Base-by-base conservation (phyloP, 768 basidiomycete species). In the Phanerodontia chrysosporium region DNA sequence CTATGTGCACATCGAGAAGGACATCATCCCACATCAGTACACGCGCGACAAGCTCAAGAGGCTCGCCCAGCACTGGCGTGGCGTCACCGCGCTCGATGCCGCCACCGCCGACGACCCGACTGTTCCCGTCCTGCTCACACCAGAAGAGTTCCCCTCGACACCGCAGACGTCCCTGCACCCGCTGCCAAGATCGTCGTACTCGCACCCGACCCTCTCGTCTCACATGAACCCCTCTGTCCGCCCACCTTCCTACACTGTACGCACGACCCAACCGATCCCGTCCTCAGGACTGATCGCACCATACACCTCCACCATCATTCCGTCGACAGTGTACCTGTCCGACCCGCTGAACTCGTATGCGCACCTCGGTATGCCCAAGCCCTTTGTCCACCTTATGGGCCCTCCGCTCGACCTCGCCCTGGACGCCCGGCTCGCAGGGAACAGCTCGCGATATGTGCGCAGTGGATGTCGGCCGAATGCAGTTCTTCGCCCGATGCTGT, bases 311-410 rank as follows among this genome's bases (percentile, higher is more conserved):
- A 76, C 83, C 24, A 80, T 95, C 54, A 79, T 83, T 16, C 85
- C 89, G 2, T 83, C 84, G 21, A 74, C 85, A 0, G 67, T 77
- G 0, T 97, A 97, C 71, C 79, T 92, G 28, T 69, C 77, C 3
- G 90, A 95, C 65, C 89, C 92, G 0, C 80, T 92, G 62, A 96
- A 95, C 66, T 88, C 87, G n/a, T 97, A 96, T 66, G 83, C 86
- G 0, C 84, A 86, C 61, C 77, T 86, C n/a, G 93, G 94, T 10
- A 82, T 89, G 74, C 89, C 92, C 29, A 94, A 93, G 67, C 89
- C 89, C 0, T 86, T 84, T 62, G 93, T 96, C 0, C 88, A 92
- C 60, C 77, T 90, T 14, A 69, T 97, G 1, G 89, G 87, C 0
- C 84, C 84, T 0, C 92, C 92, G 0, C 76, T 94, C 51, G 86